phyloP scores from a whole-genome alignment of 352 stramenopile genomes.

The Aphanomyces stellatus region DNA sequence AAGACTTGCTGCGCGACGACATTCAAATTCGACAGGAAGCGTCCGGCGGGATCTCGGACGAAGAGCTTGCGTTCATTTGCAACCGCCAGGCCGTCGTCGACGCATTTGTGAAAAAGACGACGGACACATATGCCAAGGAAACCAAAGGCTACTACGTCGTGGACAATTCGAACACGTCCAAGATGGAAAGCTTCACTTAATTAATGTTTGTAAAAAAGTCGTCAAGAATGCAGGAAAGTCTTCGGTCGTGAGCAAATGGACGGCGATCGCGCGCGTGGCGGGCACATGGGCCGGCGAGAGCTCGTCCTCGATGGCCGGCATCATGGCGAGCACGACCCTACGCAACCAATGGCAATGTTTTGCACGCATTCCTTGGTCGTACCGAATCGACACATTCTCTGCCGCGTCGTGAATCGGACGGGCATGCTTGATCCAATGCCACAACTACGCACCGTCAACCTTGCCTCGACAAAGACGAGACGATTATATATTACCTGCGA shows the following conservation, averaged over 20 bases:
- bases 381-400: too few relatives aligned
- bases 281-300: neutral
- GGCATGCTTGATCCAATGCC: slow-evolving; percentile 14
- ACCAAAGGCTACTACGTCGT: slow-evolving; percentile 71
- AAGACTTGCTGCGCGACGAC: slow-evolving; percentile 65
- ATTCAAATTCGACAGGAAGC: slow-evolving; percentile 61
- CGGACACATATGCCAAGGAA: neutral
- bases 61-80: slow-evolving; percentile 55
- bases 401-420: neutral
- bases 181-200: slow-evolving; percentile 45
- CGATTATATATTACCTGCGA: slow-evolving; percentile 15
- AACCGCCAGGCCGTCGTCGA: slow-evolving; percentile 61
- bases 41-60: slow-evolving; percentile 55
- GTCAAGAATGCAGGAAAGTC: slow-evolving; percentile 16
- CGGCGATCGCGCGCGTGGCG: neutral
- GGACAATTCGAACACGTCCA: slow-evolving; percentile 32
- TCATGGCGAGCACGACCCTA: neutral
- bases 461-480: too few relatives aligned
- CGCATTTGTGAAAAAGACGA: slow-evolving; percentile 49
- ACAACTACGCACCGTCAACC: slow-evolving; percentile 1
- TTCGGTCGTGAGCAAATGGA: neutral
- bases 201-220: neutral
- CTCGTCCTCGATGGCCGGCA: neutral
- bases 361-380: neutral
- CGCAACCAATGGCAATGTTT: neutral